Evolutionary conservation across 345 rosid species (phyloP).

Genomic region (Schrenkiella parvula): DNA sequence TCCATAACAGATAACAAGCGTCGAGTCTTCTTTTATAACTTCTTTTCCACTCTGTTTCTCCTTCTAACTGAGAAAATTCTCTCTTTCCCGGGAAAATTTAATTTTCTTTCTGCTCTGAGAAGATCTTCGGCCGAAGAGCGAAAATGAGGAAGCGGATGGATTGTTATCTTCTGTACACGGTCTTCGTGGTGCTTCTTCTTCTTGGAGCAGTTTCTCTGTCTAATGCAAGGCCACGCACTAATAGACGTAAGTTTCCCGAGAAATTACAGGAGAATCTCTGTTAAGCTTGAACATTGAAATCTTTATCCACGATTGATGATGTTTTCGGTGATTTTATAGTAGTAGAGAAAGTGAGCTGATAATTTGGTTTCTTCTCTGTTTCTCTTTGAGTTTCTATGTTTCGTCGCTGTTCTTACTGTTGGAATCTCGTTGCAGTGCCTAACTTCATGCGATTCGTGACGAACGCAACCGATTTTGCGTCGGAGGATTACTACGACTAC

Average conservation of each 20-base stretch:
- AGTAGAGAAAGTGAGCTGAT: too few species aligned
- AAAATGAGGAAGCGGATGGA: conserved; percentile 13
- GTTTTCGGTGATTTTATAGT: background rate
- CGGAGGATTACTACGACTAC: conserved; percentile 80
- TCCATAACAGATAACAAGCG: conserved; percentile 8
- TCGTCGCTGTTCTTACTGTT: background rate
- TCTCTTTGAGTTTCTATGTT: background rate
- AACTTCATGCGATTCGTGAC: conserved; percentile 50
- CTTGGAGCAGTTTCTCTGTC: conserved; percentile 24
- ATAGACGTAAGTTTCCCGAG: conserved; percentile 31
- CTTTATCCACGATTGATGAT: background rate
- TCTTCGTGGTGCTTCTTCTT: conserved; percentile 35
- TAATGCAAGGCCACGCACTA: conserved; percentile 36
- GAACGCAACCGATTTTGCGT: conserved; percentile 65
- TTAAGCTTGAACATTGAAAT: background rate
- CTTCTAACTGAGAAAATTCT: conserved; percentile 14
- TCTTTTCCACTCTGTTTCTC: conserved; percentile 13
- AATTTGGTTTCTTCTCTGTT: background rate
- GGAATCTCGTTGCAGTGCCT: conserved; percentile 42
- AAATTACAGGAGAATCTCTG: background rate
- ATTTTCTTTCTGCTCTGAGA: conserved; percentile 14
- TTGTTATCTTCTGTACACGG: conserved; percentile 15
- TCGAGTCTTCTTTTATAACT: background rate
- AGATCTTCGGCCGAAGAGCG: background rate
- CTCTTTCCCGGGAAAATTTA: conserved; percentile 27